Conservation (phyloP, 306 rosid species). For the Psophocarpus tetragonolobus region DNA sequence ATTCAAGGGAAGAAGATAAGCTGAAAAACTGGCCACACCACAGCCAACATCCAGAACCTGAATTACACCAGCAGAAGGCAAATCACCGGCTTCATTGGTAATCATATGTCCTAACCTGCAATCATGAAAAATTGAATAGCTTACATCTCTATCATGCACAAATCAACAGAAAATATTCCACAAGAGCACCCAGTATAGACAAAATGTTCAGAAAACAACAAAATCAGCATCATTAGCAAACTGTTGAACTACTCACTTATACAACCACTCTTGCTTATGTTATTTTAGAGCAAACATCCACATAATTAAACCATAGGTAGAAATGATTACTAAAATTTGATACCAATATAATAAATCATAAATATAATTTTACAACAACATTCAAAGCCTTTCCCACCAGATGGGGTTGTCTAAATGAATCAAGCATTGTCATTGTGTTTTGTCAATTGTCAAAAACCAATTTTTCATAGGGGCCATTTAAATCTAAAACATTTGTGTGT, state of each 20-base stretch:
- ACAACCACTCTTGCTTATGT: not conserved
- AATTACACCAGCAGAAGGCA: constrained; percentile 73
- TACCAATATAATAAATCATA: not conserved
- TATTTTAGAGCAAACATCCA: constrained; percentile 12
- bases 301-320: not conserved
- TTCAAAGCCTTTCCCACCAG: not conserved
- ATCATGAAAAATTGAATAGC: constrained; percentile 21
- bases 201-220: not conserved
- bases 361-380: not conserved
- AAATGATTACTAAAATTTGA: not conserved
- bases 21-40: constrained; percentile 97
- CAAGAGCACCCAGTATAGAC: not conserved
- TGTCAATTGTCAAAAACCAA: not conserved
- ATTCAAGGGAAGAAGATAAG: constrained; percentile 85
- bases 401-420: not conserved
- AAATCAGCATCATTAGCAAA: constrained; percentile 1
- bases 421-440: not conserved
- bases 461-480: not conserved
- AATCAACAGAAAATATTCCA: not conserved
- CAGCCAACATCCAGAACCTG: constrained; percentile 95
- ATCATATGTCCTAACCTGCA: constrained; percentile 89
- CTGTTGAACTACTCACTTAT: constrained; percentile 5
- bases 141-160: not conserved
- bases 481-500: not conserved
- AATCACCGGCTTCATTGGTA: constrained; percentile 71